Evolutionary conservation across 768 basidiomycete species (phyloP).

Genomic region (Russula vinacea): DNA sequence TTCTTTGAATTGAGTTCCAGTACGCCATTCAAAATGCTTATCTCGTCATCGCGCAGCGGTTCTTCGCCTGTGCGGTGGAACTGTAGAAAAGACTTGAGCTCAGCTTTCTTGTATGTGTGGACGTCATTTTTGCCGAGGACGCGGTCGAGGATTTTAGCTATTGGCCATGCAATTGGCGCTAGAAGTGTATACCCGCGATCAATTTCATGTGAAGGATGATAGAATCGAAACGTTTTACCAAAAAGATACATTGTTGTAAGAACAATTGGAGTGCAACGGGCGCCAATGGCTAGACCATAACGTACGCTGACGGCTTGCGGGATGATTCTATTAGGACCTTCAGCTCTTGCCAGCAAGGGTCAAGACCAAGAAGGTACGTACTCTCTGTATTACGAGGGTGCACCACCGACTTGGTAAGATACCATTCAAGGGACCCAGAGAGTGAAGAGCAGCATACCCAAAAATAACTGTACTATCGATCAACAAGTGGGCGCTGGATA

Average conservation of each 20-base stretch:
- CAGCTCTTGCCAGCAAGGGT: not conserved
- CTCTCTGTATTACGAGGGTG: conserved; percentile 8
- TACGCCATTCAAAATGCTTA: conserved; percentile 76
- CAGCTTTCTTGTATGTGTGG: conserved; percentile 78
- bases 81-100: conserved; percentile 58
- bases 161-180: conserved; percentile 58
- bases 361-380: not conserved
- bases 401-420: not conserved
- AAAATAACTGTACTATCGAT: conserved; percentile 58
- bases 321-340: conserved; percentile 47
- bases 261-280: conserved; percentile 50
- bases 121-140: conserved; percentile 73
- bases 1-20: conserved; percentile 73
- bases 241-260: conserved; percentile 50
- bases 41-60: conserved; percentile 76
- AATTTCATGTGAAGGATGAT: not conserved
- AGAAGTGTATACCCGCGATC: not conserved
- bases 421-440: not conserved
- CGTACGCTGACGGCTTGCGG: conserved; percentile 70
- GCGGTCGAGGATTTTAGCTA: conserved; percentile 70
- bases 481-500: conserved; percentile 6
- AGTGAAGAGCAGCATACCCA: conserved; percentile 50
- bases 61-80: conserved; percentile 78
- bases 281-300: conserved; percentile 58
- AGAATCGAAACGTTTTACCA: conserved; percentile 34